Conservation (phyloP, 305 asterid genomes). For the Fraxinus sp. region DNA sequence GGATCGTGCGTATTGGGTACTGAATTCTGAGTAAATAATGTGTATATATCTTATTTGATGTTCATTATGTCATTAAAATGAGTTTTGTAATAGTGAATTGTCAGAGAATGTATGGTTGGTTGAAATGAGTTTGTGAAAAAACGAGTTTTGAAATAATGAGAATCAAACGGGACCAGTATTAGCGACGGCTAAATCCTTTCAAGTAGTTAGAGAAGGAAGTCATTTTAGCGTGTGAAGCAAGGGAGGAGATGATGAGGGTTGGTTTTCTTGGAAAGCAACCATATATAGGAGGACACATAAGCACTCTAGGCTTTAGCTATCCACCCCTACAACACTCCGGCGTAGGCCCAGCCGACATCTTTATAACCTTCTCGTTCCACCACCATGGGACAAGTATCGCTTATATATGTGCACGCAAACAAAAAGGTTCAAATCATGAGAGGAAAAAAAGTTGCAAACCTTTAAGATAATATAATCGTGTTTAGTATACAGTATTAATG, state of each 20-base stretch:
- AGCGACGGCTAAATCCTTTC: neutral
- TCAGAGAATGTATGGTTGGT: too few species aligned
- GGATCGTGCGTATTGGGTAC: neutral
- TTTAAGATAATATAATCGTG: neutral
- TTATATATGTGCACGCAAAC: neutral
- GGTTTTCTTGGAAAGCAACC: conserved; percentile 4
- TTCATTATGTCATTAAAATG: neutral
- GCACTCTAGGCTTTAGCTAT: neutral
- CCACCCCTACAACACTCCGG: neutral
- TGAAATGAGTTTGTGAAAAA: too few species aligned
- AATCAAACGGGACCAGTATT: neutral
- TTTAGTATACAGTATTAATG: neutral
- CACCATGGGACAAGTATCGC: neutral
- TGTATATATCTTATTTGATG: neutral
- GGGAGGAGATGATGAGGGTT: neutral
- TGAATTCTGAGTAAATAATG: neutral
- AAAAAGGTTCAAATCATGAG: neutral
- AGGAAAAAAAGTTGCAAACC: neutral
- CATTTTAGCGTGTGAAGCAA: conserved; percentile 24
- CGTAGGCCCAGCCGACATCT: neutral
- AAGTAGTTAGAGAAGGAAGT: conserved; percentile 4
- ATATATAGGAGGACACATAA: neutral
- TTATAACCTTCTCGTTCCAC: neutral
- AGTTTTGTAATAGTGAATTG: too few species aligned
- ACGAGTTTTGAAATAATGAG: too few species aligned